A percentile compares a stretch with the other conserved stretches of the same genome.
Evolutionary conservation across 495 filamentous ascomycete genomes (phyloP).

Genomic region (Jackrogersella multiformis): DNA sequence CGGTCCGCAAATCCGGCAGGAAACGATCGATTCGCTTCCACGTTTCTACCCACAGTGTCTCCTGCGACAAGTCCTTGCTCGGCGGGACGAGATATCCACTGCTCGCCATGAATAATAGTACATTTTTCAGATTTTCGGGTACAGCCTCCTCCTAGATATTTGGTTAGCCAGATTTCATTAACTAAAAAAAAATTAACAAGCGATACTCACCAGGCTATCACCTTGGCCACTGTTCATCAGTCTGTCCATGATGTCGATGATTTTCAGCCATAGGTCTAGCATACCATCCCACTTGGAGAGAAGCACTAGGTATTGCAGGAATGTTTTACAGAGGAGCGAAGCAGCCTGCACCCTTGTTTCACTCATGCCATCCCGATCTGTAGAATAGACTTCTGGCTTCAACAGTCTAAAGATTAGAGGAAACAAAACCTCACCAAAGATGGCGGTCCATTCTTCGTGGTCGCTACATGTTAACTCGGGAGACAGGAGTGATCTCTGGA

Average conservation of each 20-base stretch:
- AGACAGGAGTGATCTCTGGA: slow-evolving; percentile 88
- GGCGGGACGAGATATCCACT: slow-evolving; percentile 85
- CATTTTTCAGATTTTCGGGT: slow-evolving; percentile 94
- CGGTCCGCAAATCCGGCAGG: slow-evolving; percentile 74
- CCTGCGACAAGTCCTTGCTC: slow-evolving; percentile 64
- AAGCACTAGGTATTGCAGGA: slow-evolving; percentile 89
- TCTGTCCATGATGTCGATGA: slow-evolving; percentile 93
- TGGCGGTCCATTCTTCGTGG: slow-evolving; percentile 90
- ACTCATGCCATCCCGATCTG: slow-evolving; percentile 92
- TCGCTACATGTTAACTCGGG: slow-evolving; percentile 76
- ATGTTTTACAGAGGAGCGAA: slow-evolving; percentile 91
- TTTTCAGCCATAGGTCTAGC: slow-evolving; percentile 90
- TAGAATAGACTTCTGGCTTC: slow-evolving; percentile 94
- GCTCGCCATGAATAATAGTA: slow-evolving; percentile 93
- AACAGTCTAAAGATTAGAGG: slow-evolving; percentile 89
- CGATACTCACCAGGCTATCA: slow-evolving; percentile 77
- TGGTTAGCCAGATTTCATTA: slow-evolving; percentile 29
- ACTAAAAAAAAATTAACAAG: neutral
- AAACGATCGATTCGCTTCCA: slow-evolving; percentile 92
- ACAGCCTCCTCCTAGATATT: slow-evolving; percentile 84
- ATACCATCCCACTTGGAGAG: slow-evolving; percentile 89
- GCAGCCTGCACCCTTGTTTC: slow-evolving; percentile 94
- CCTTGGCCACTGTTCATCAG: slow-evolving; percentile 97
- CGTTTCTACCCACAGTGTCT: slow-evolving; percentile 78
- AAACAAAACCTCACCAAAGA: slow-evolving; percentile 94